A percentile compares a stretch with the other conserved stretches of the same genome.
Evolutionary conservation across 129 eudicot species (phyloP).

Genomic region (Scalesia atractyloides): DNA sequence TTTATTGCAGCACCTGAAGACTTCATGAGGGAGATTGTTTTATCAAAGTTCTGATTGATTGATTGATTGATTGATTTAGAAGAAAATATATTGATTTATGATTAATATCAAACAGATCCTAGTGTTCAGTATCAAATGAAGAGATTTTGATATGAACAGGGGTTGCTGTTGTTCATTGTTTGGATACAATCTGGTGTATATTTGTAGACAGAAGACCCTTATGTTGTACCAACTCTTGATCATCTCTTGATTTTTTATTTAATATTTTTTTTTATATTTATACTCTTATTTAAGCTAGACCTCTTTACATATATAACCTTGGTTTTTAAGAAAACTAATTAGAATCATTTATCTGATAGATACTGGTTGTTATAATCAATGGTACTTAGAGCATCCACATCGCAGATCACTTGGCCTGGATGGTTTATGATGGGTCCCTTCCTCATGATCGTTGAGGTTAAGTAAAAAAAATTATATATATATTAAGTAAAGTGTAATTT

Average conservation of each 20-base stretch:
- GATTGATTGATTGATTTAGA: conserved; percentile 29
- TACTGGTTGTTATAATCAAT: too few relatives aligned
- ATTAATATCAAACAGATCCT: conserved; percentile 23
- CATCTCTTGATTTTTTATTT: conserved; percentile 37
- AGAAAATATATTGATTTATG: conserved; percentile 8
- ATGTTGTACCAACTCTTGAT: conserved; percentile 25
- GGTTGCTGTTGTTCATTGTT: conserved; percentile 29
- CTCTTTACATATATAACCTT: too few relatives aligned
- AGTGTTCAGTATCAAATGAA: conserved; percentile 39
- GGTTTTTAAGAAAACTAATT: too few relatives aligned
- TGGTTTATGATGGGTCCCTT: too few relatives aligned
- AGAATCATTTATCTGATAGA: too few relatives aligned
- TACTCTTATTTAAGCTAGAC: too few relatives aligned
- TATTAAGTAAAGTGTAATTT: too few relatives aligned
- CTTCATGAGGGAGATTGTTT: conserved; percentile 69
- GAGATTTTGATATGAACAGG: conserved; percentile 41
- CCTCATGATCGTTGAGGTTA: too few relatives aligned
- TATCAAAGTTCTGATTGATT: conserved; percentile 56
- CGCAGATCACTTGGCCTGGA: too few relatives aligned
- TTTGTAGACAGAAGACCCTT: conserved; percentile 29
- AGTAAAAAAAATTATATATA: too few relatives aligned
- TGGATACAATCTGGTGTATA: conserved; percentile 26
- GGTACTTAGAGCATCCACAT: too few relatives aligned
- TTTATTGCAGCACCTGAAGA: conserved; percentile 72
- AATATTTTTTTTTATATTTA: background rate